phyloP scores from a whole-genome alignment of 192 early-diverging fungal species.

The Chytriomyces confervae region DNA sequence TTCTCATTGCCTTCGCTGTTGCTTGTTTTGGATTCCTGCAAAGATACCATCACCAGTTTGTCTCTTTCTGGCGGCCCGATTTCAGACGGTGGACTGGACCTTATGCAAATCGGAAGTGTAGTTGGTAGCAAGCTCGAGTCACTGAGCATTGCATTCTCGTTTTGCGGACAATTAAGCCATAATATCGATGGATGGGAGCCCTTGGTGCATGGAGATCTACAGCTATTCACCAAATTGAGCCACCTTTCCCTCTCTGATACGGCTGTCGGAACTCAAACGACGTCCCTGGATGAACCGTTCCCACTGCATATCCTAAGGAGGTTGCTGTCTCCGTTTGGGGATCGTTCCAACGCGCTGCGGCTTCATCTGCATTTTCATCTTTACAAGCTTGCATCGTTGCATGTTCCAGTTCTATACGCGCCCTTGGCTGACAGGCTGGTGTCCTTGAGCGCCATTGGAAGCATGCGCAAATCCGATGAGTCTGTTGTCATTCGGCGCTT shows the following conservation, averaged over 20 bases:
- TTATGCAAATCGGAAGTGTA: neutral
- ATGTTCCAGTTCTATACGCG: neutral
- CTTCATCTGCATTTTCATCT: neutral
- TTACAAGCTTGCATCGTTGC: neutral
- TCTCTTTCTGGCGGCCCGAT: conserved; percentile 12
- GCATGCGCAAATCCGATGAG: neutral
- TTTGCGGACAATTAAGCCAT: neutral
- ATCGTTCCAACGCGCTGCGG: neutral
- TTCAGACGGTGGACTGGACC: conserved; percentile 8
- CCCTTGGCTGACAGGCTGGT: neutral
- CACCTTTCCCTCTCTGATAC: neutral
- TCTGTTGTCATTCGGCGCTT: neutral
- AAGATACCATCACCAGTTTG: neutral
- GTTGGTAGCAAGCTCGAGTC: neutral
- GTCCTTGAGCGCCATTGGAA: neutral
- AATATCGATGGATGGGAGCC: conserved; percentile 5
- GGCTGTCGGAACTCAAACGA: neutral
- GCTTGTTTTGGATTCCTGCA: neutral
- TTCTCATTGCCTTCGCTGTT: conserved; percentile 6
- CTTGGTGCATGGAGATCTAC: neutral
- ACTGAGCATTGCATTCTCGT: conserved; percentile 1
- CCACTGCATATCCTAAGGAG: neutral
- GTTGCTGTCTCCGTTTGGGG: neutral
- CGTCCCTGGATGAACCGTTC: neutral
- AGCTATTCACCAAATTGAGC: neutral